These are phyloP conservation scores for Rhamnella rubrinervis DNA, from an alignment of 331 rosid genomes.

Conservation along the genomic window DNA sequence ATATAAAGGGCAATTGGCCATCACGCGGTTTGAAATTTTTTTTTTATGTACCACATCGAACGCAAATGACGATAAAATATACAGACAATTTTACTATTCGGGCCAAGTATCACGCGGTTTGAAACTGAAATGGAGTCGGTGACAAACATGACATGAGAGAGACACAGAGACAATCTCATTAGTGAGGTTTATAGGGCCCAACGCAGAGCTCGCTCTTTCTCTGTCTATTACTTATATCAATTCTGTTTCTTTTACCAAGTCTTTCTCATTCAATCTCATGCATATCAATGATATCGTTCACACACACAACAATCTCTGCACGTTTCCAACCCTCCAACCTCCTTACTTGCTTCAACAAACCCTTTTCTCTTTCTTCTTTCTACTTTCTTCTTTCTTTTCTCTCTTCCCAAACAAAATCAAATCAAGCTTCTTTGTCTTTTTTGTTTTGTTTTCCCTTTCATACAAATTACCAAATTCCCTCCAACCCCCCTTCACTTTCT, in stretches of 20 bases:
- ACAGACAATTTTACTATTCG: too few relatives aligned
- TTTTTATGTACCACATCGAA: too few relatives aligned
- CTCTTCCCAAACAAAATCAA: not conserved
- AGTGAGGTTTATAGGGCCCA: conserved; percentile 25
- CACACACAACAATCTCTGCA: conserved; percentile 13
- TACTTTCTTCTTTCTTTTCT: conserved; percentile 1
- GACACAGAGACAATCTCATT: not conserved
- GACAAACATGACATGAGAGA: not conserved
- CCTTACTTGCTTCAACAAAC: conserved; percentile 34
- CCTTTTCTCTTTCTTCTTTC: conserved; percentile 25
- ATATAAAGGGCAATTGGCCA: too few relatives aligned
- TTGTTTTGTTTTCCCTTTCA: too few relatives aligned
- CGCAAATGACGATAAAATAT: too few relatives aligned
- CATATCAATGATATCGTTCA: conserved; percentile 10
- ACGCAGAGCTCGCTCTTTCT: conserved; percentile 38
- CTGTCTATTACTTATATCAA: too few relatives aligned
- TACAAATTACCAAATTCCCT: too few relatives aligned
- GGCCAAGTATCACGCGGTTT: too few relatives aligned
- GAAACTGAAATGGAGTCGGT: too few relatives aligned
- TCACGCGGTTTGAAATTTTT: too few relatives aligned
- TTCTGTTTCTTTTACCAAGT: conserved; percentile 32
- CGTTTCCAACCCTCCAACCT: conserved; percentile 16
- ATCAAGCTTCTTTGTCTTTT: too few relatives aligned
- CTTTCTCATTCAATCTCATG: conserved; percentile 19
- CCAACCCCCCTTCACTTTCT: too few relatives aligned